phyloP scores from a whole-genome alignment of 345 rosid species.

The Jatropha curcas region DNA sequence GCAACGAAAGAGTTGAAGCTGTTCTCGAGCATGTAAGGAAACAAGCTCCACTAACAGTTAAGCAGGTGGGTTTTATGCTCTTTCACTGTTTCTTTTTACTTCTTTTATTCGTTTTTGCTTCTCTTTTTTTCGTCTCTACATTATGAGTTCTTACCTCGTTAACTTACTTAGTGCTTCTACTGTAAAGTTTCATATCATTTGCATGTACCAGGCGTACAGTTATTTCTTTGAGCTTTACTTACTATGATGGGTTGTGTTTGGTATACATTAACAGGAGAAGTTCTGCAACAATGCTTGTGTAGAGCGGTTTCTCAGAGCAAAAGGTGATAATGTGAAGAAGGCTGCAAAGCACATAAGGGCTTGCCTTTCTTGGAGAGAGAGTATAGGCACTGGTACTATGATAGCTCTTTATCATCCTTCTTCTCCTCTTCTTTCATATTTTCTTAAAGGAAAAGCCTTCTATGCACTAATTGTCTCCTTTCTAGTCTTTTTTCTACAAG shows the following conservation, averaged over 20 bases:
- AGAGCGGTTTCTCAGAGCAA: conserved; percentile 71
- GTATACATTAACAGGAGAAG: conserved; percentile 64
- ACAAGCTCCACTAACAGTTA: conserved; percentile 73
- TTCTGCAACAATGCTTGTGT: conserved; percentile 81
- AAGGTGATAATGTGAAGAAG: conserved; percentile 81
- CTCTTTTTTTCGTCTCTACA: not conserved
- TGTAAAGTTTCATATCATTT: conserved; percentile 6
- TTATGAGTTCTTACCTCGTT: not conserved
- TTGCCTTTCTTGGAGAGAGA: conserved; percentile 91
- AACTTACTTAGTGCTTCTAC: not conserved
- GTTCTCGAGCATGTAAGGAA: conserved; percentile 64
- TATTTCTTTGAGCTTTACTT: not conserved
- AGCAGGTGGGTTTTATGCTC: conserved; percentile 52
- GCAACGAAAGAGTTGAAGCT: conserved; percentile 49
- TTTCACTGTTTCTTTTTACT: not conserved
- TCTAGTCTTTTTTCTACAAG: conserved; percentile 10
- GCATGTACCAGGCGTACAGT: not conserved
- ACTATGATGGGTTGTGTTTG: not conserved
- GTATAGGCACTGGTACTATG: conserved; percentile 64
- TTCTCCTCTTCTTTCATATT: not conserved
- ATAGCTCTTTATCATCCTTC: not conserved
- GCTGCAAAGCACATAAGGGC: conserved; percentile 74
- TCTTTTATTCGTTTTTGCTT: not conserved
- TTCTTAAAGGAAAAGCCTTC: not conserved
- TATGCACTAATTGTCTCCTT: conserved; percentile 11